Percentiles rank a stretch among this genome's conserved stretches.
Conservation (phyloP, 495 filamentous ascomycete genomes). For the Symbiotaphrina buchneri region DNA sequence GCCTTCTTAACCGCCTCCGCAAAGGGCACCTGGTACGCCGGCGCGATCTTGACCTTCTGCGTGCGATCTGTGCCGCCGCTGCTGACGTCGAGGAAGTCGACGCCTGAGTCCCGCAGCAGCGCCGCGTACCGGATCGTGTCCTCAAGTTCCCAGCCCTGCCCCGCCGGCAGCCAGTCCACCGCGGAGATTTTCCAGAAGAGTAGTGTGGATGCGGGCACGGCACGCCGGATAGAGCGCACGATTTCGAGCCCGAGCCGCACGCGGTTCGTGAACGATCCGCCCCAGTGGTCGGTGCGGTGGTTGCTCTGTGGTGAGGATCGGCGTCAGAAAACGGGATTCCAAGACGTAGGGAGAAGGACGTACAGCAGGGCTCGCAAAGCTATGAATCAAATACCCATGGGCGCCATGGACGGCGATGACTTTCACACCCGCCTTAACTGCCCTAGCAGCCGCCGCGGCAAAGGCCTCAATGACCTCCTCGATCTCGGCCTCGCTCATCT, state of each 20-base stretch:
- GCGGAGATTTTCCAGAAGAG: constrained; percentile 36
- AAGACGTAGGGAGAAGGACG: no score
- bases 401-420: constrained; percentile 32
- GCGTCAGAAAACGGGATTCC: constrained; percentile 22
- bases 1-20: background rate
- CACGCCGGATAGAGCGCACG: constrained; percentile 7
- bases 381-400: constrained; percentile 19
- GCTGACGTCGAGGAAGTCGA: constrained; percentile 60
- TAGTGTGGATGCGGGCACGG: constrained; percentile 23
- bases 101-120: constrained; percentile 35
- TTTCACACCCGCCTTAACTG: constrained; percentile 31
- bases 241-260: constrained; percentile 15
- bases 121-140: constrained; percentile 38
- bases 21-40: background rate
- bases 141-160: constrained; percentile 44
- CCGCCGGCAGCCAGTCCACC: constrained; percentile 27
- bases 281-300: constrained; percentile 18
- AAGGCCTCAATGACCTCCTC: constrained; percentile 30
- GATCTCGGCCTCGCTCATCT: constrained; percentile 32
- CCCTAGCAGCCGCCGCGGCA: constrained; percentile 27
- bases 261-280: constrained; percentile 18
- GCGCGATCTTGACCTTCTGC: background rate
- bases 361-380: no score
- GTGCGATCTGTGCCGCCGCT: constrained; percentile 23
- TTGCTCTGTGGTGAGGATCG: constrained; percentile 17